Evolutionary conservation across 768 basidiomycete genomes (phyloP).

Genomic region (Boletales sp.): DNA sequence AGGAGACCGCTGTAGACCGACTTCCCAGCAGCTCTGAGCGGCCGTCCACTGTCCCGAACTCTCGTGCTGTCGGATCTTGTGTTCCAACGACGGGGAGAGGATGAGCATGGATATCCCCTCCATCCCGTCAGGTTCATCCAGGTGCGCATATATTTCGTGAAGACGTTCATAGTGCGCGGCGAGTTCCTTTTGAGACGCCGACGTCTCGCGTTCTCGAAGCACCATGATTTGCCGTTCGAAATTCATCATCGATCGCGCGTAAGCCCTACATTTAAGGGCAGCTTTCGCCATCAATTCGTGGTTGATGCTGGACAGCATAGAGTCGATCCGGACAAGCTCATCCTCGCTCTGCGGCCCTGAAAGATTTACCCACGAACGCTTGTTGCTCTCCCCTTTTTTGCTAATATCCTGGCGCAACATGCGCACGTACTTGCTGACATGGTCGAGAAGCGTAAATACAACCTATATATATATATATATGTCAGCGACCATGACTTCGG

Average conservation of each 20-base stretch:
- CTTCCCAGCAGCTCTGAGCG: slow-evolving; percentile 99
- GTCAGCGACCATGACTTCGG: neutral
- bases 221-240: slow-evolving; percentile 81
- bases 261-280: slow-evolving; percentile 91
- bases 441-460: slow-evolving; percentile 92
- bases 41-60: slow-evolving; percentile 97
- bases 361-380: slow-evolving; percentile 43
- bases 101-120: slow-evolving; percentile 91
- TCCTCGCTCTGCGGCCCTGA: slow-evolving; percentile 43
- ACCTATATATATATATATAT: slow-evolving; percentile 47
- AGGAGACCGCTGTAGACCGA: slow-evolving; percentile 84
- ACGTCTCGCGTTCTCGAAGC: slow-evolving; percentile 39
- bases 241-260: slow-evolving; percentile 90
- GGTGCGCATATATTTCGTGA: slow-evolving; percentile 92
- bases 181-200: slow-evolving; percentile 43
- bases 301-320: slow-evolving; percentile 78
- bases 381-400: slow-evolving; percentile 47
- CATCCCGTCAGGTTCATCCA: slow-evolving; percentile 99
- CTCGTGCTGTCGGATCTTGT: slow-evolving; percentile 97
- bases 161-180: slow-evolving; percentile 72
- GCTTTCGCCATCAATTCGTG: slow-evolving; percentile 89
- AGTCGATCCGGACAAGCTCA: slow-evolving; percentile 72
- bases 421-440: slow-evolving; percentile 87
- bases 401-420: slow-evolving; percentile 64
- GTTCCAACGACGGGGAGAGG: slow-evolving; percentile 84